Evolutionary conservation across 768 basidiomycete genomes (phyloP), one percentile per base, ranked within the genome.

Genomic region (Agaricus bisporus): DNA sequence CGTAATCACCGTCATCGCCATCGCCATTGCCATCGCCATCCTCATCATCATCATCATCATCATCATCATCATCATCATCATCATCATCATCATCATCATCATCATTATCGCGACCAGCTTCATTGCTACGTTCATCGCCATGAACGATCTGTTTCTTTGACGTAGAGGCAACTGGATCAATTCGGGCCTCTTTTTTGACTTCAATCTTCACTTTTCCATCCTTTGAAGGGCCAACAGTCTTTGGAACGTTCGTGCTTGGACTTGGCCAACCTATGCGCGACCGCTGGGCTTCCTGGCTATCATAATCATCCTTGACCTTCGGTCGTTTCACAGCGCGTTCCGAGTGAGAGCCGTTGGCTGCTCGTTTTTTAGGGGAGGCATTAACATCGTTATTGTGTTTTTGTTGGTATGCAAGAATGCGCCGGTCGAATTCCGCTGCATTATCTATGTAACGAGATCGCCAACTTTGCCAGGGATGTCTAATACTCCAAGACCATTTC

Each of bases 391-490:
- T 48, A 26, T 42, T 42, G 39, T 48, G 53, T 10, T 12, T 38
- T 4, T 41, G 37, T 51, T 74, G 74, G 54, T 75, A 76, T 8
- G 41, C 60, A 36, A 47, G 57, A 37, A 85, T 83, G n/a, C 43
- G 48, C 2, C 9, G 25, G 55, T 85, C 73, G 48, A 81, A 83
- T 0, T 58, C 20, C 0, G 32, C 58, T 37, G 69, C 47, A 46
- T 84, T 70, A 56, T 71, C 79, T 56, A 62, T 68, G 58, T 86
- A 86, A n/a, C 76, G 72, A 43, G 80, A 75, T 20, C 81, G 76
- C 85, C 85, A 86, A 4, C 82, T 82, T n/a, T 72, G 71, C 79
- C 73, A 80, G 2, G 81, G 3, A 62, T 85, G 85, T 5, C 63
- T 66, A 15, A 46, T 56, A n/a, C 74, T 65, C 80, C 82, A 86